Evolutionary conservation across 768 basidiomycete species (phyloP).

Genomic region (Lyophyllum decastes): DNA sequence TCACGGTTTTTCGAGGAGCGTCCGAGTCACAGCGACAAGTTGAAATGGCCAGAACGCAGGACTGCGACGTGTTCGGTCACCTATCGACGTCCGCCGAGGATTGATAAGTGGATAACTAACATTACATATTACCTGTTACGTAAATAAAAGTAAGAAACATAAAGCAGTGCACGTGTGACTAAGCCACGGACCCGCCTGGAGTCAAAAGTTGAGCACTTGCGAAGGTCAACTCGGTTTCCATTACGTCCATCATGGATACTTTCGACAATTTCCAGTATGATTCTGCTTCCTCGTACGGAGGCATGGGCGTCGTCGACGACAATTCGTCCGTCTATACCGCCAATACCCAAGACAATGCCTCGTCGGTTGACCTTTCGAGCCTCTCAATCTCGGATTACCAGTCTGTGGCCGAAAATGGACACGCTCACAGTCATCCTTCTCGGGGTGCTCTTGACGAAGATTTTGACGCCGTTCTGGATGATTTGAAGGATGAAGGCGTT

Average conservation of each 20-base stretch:
- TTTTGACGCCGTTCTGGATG: conserved; percentile 87
- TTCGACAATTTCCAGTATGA: conserved; percentile 89
- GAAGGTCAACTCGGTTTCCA: background rate
- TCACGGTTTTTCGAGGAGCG: too few species aligned
- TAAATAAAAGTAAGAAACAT: background rate
- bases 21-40: too few species aligned
- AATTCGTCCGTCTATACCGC: conserved; percentile 81
- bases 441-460: conserved; percentile 67
- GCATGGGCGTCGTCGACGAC: conserved; percentile 72
- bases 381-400: conserved; percentile 72
- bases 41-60: too few species aligned
- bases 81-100: too few species aligned
- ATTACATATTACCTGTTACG: background rate
- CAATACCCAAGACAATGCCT: conserved; percentile 59
- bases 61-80: too few species aligned
- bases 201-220: conserved; percentile 9
- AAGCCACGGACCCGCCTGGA: conserved; percentile 1
- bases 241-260: conserved; percentile 59
- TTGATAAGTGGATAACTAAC: too few species aligned
- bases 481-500: conserved; percentile 78
- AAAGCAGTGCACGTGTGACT: background rate
- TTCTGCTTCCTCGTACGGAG: conserved; percentile 80
- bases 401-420: conserved; percentile 41
- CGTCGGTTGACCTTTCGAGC: conserved; percentile 64
- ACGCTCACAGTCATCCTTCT: conserved; percentile 32